These are phyloP conservation scores for Coemansia sp. DNA, from an alignment of 192 early-diverging fungal genomes.

Conservation along the genomic window DNA sequence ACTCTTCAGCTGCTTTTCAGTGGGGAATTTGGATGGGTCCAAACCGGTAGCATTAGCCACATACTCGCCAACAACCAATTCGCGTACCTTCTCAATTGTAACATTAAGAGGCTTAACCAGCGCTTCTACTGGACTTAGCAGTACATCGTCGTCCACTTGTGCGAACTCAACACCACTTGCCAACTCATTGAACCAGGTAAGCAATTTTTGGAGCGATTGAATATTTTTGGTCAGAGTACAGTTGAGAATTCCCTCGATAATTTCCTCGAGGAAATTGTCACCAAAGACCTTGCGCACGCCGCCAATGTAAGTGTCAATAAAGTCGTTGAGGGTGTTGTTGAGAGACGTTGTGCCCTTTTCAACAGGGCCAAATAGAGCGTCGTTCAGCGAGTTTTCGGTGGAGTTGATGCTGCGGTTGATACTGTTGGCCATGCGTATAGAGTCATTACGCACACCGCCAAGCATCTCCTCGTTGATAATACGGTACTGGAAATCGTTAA, in stretches of 20 bases:
- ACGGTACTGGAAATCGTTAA: constrained; percentile 37
- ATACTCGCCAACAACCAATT: constrained; percentile 39
- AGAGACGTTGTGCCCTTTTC: constrained; percentile 27
- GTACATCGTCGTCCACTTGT: constrained; percentile 22
- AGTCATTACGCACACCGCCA: constrained; percentile 32
- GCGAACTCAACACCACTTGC: constrained; percentile 37
- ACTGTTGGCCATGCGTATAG: constrained; percentile 22
- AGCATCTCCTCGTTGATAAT: constrained; percentile 20
- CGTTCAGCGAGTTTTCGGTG: constrained; percentile 24
- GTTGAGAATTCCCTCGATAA: constrained; percentile 52
- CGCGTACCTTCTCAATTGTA: constrained; percentile 23
- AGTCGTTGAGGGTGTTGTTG: constrained; percentile 44
- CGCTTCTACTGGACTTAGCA: constrained; percentile 18
- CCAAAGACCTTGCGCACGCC: constrained; percentile 41
- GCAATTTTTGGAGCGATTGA: constrained; percentile 31
- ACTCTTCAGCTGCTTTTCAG: constrained; percentile 4
- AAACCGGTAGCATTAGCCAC: constrained; percentile 30
- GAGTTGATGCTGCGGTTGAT: constrained; percentile 33
- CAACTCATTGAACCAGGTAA: constrained; percentile 41
- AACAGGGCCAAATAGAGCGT: constrained; percentile 44
- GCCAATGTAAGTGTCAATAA: constrained; percentile 35
- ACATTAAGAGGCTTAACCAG: constrained; percentile 34
- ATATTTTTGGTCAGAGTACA: constrained; percentile 53
- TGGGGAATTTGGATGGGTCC: constrained; percentile 25
- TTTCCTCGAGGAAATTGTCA: constrained; percentile 29